Evolutionary conservation across 352 stramenopile genomes (phyloP), one percentile per base, ranked within the genome.

Genomic region (Globisporangium radiosum): DNA sequence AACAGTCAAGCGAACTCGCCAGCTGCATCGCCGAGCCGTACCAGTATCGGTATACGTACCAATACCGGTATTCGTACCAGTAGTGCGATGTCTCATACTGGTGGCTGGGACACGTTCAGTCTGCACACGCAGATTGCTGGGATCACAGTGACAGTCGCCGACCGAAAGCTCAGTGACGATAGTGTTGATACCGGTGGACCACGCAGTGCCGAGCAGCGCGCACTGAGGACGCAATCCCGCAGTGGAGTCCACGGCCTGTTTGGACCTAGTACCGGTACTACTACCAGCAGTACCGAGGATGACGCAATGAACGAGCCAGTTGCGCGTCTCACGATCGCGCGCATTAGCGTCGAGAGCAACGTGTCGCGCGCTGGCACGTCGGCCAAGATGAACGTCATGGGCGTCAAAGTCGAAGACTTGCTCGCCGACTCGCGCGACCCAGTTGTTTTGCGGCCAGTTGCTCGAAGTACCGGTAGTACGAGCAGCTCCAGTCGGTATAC

Each of bases 381-480:
- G 47, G 77, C 73, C 0, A 87, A 90, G 47, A 19, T 94, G 38
- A 87, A 79, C 17, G 59, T 92, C n/a, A 83, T 83, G 70, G 78
- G 78, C n/a, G 65, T 94, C 4, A 76, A 85, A 48, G 60, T 94
- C 2, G 81, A 92, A 44, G 81, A 94, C 48, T 66, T 94, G 19
- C 60, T 92, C 36, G 63, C 71, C 17, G 58, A 68, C 8, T 86
- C 80, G 8, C 90, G 87, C 52, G 77, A 90, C 57, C 78, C 80
- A 1, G 59, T 88, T 0, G 82, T 92, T 15, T 53, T 94, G 42
- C 68, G 80, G 14, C 82, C 84, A 6, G 72, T 88, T 44, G 47
- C 69, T 13, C 63, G 62, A 14, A 64, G 60, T 19, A 44, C 40
- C 6, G 62, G 52, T 45, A 38, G 38, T 6, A 19, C 25, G 11